Evolutionary conservation across 495 filamentous ascomycete species (phyloP).

Genomic region (Xylaria venustula): DNA sequence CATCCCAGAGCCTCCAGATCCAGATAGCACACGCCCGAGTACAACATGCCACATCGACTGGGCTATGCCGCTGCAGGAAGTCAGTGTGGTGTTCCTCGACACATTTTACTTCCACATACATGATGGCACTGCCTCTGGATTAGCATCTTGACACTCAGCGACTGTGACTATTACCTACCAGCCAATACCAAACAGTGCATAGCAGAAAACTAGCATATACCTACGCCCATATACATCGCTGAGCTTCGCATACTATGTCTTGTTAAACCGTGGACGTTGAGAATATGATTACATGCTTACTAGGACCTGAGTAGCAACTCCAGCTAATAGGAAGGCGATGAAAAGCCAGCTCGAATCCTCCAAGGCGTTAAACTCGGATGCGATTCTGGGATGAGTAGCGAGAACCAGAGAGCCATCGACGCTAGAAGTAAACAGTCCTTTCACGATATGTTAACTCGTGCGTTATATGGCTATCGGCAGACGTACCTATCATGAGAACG

Average conservation of each 20-base stretch:
- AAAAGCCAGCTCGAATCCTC: conserved; percentile 65
- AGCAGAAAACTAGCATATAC: conserved; percentile 37
- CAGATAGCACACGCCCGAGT: conserved; percentile 57
- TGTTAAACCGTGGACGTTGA: background rate
- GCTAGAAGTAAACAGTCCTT: conserved; percentile 65
- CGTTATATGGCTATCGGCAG: background rate
- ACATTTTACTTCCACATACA: conserved; percentile 50
- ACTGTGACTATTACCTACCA: conserved; percentile 30
- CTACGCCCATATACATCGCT: conserved; percentile 53
- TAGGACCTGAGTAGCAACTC: conserved; percentile 59
- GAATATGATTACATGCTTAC: conserved; percentile 29
- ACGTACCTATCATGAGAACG: conserved; percentile 16
- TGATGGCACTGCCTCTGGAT: conserved; percentile 39
- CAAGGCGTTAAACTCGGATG: conserved; percentile 64
- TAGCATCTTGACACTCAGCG: conserved; percentile 36
- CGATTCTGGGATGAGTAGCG: conserved; percentile 60
- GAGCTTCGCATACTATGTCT: conserved; percentile 43
- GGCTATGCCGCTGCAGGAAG: conserved; percentile 46
- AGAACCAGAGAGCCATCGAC: conserved; percentile 62
- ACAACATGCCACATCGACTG: conserved; percentile 53
- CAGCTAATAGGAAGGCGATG: conserved; percentile 60
- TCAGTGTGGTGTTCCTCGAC: background rate
- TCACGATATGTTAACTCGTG: background rate
- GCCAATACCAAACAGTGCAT: conserved; percentile 43
- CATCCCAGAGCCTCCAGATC: conserved; percentile 59